Conservation (phyloP, 352 stramenopile species). For the Phytophthora tubulina region DNA sequence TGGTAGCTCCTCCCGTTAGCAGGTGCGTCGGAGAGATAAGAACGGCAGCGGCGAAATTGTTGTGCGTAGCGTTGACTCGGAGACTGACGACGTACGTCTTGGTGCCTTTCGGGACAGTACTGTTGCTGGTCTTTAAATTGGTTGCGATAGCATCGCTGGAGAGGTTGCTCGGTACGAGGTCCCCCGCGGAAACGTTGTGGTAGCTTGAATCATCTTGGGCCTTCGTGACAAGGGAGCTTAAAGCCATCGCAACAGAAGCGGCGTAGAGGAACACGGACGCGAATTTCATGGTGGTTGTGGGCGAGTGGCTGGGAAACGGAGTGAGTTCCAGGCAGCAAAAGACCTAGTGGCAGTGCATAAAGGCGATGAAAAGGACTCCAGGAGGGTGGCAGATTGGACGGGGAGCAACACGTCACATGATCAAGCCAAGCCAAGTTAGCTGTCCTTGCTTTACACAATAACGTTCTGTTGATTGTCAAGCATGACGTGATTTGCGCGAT, state of each 20-base stretch:
- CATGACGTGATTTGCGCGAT: not conserved
- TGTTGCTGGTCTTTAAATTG: conserved; percentile 6
- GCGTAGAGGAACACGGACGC: not conserved
- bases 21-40: conserved; percentile 24
- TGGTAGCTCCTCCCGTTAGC: conserved; percentile 6
- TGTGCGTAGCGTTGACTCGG: conserved; percentile 12
- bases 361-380: not conserved
- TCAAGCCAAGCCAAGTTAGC: not conserved
- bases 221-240: not conserved
- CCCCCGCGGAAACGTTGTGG: conserved; percentile 2
- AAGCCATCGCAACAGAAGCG: not conserved
- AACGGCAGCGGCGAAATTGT: conserved; percentile 21
- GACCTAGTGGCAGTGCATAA: conserved; percentile 7
- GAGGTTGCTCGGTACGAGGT: conserved; percentile 24
- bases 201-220: conserved; percentile 24
- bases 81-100: conserved; percentile 46
- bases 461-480: not conserved
- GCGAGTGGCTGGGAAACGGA: too few species aligned
- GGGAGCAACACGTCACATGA: not conserved
- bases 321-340: conserved; percentile 11
- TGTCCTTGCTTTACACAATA: not conserved
- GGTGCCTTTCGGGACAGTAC: conserved; percentile 39
- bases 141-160: conserved; percentile 43
- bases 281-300: conserved; percentile 14
- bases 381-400: not conserved